phyloP scores from a whole-genome alignment of 495 filamentous ascomycete species.

The Lasiosphaeriaceae sp. region DNA sequence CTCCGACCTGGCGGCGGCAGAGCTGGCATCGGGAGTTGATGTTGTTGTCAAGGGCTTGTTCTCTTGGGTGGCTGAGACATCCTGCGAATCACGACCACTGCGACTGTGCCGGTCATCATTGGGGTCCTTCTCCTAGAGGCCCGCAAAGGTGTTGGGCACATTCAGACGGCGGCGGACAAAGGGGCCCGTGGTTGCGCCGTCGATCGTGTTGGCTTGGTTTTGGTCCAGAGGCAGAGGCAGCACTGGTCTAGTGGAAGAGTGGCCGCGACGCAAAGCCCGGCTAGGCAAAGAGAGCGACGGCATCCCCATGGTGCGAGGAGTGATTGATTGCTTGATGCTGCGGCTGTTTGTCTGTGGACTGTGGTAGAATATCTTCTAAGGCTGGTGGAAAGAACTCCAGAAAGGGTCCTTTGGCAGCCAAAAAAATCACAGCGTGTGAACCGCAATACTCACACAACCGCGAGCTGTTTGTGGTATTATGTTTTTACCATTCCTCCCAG shows the following conservation, averaged over 20 bases:
- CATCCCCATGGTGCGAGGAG: background rate
- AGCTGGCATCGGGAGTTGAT: background rate
- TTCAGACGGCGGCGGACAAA: slow-evolving; percentile 18
- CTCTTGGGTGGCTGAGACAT: background rate
- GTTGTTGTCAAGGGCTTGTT: slow-evolving; percentile 7
- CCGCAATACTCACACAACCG: background rate
- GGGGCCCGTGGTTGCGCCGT: background rate
- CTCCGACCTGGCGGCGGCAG: too few species aligned
- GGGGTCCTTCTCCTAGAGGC: slow-evolving; percentile 27
- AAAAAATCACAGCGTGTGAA: background rate
- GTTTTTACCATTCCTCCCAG: too few species aligned
- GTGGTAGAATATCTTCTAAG: background rate
- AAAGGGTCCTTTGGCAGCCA: background rate
- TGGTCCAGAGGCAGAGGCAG: background rate
- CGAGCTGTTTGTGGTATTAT: too few species aligned
- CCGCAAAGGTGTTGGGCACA: slow-evolving; percentile 25
- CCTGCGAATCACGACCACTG: background rate
- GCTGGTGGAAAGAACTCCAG: background rate
- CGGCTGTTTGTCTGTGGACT: background rate
- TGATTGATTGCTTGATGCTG: background rate
- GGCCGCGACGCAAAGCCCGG: slow-evolving; percentile 2
- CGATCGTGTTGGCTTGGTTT: background rate
- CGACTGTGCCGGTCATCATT: slow-evolving; percentile 4
- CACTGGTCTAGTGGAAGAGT: background rate
- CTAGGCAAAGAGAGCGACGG: slow-evolving; percentile 11